Evolutionary conservation across 495 filamentous ascomycete species (phyloP).

Genomic region (Hypomontagnella submonticulosa): DNA sequence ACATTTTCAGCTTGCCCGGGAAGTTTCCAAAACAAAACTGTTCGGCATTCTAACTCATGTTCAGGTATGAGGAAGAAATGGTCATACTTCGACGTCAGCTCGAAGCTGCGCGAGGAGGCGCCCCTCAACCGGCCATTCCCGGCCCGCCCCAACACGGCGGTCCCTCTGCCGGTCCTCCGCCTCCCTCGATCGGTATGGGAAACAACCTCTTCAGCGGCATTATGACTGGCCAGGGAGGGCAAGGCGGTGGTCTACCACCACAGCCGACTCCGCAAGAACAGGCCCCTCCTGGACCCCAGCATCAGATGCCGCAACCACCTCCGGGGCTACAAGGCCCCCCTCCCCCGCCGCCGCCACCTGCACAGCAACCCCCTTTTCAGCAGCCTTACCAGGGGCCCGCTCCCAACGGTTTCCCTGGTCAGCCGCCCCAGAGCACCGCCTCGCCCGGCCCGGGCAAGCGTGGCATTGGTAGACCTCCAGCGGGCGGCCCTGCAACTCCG

Average conservation of each 20-base stretch:
- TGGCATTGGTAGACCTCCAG: slow-evolving; percentile 66
- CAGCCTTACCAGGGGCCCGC: slow-evolving; percentile 63
- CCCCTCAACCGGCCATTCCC: slow-evolving; percentile 70
- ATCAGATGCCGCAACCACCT: slow-evolving; percentile 71
- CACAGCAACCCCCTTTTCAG: slow-evolving; percentile 62
- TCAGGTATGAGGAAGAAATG: slow-evolving; percentile 94
- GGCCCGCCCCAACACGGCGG: slow-evolving; percentile 76
- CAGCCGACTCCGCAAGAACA: slow-evolving; percentile 76
- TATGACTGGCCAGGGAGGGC: slow-evolving; percentile 89
- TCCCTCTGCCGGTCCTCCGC: slow-evolving; percentile 79
- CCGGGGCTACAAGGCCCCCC: slow-evolving; percentile 72
- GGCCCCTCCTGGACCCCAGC: slow-evolving; percentile 62
- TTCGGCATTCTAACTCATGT: slow-evolving; percentile 3
- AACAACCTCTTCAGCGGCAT: slow-evolving; percentile 94
- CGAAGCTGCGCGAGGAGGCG: slow-evolving; percentile 75
- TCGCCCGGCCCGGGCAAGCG: slow-evolving; percentile 82
- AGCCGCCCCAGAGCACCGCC: slow-evolving; percentile 83
- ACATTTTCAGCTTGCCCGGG: background rate
- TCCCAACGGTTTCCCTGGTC: slow-evolving; percentile 64
- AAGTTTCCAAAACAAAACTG: background rate
- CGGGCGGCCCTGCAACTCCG: slow-evolving; percentile 84
- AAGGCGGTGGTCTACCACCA: slow-evolving; percentile 85
- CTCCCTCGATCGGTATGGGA: slow-evolving; percentile 89
- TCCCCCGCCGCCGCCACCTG: slow-evolving; percentile 65
- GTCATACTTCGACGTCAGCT: slow-evolving; percentile 85